Percentiles rank a stretch among this genome's conserved stretches.
Conservation (phyloP, 768 basidiomycete genomes). For the Hydnomerulius pinastri region DNA sequence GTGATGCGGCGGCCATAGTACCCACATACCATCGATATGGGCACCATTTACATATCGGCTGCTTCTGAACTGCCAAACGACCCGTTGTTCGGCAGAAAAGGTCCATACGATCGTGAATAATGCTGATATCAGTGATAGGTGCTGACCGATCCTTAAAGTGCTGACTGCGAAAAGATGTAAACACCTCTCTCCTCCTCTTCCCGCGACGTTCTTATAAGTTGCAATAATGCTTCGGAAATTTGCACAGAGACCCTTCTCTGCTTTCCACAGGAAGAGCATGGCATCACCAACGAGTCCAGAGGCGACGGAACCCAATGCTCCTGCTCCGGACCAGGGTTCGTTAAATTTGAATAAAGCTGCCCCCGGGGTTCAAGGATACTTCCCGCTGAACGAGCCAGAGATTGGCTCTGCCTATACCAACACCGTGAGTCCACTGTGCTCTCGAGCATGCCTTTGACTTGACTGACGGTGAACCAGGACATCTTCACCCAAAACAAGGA, state of each 20-base stretch:
- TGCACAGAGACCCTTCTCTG: conserved; percentile 1
- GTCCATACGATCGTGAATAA: too few species aligned
- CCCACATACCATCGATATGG: background rate
- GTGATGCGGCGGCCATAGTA: background rate
- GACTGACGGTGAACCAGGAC: conserved; percentile 18
- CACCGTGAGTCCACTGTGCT: conserved; percentile 12
- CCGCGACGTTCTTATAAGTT: background rate
- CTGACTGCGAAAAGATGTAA: background rate
- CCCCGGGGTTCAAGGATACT: conserved; percentile 53
- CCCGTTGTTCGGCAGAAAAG: too few species aligned
- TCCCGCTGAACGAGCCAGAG: conserved; percentile 58
- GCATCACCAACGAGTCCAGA: background rate
- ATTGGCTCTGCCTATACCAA: conserved; percentile 47
- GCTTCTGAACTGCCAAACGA: too few species aligned
- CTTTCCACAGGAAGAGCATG: background rate
- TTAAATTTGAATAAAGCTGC: conserved; percentile 47
- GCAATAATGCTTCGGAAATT: background rate
- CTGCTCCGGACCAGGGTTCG: background rate
- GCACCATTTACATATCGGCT: too few species aligned
- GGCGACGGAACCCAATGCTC: background rate
- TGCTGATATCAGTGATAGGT: too few species aligned
- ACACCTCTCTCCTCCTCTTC: background rate
- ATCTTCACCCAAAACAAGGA: conserved; percentile 49
- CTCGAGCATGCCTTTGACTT: background rate
- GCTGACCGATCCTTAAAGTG: background rate